Percentiles rank a stretch among this genome's conserved stretches.
Evolutionary conservation across 306 rosid species (phyloP).

Genomic region (Argentina anserina): DNA sequence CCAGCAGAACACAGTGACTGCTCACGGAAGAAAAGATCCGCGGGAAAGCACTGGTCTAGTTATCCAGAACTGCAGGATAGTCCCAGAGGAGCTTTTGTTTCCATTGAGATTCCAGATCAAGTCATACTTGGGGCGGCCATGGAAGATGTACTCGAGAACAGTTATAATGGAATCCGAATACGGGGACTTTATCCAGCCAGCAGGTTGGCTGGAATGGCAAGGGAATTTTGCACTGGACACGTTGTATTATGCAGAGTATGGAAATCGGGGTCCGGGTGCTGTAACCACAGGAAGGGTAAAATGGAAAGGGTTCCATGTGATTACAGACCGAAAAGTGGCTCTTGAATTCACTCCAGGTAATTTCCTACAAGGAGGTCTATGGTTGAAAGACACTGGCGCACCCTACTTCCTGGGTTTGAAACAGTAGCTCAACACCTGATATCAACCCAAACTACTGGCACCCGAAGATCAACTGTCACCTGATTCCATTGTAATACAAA

Average conservation of each 20-base stretch:
- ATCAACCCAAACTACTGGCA: not conserved
- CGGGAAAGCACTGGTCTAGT: conserved; percentile 18
- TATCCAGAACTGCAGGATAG: conserved; percentile 35
- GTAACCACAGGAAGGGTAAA: conserved; percentile 14
- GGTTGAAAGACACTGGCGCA: conserved; percentile 24
- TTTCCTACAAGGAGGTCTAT: conserved; percentile 18
- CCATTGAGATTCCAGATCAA: conserved; percentile 4
- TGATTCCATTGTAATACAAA: not conserved
- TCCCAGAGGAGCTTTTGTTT: conserved; percentile 8
- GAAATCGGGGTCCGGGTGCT: conserved; percentile 27
- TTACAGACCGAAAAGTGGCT: conserved; percentile 27
- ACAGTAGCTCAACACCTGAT: not conserved
- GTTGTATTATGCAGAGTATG: conserved; percentile 24
- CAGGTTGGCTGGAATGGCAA: conserved; percentile 31
- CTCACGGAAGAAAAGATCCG: conserved; percentile 24
- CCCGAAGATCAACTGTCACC: not conserved
- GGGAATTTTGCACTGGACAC: conserved; percentile 22
- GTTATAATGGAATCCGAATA: conserved; percentile 24
- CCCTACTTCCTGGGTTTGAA: conserved; percentile 26
- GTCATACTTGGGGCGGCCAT: conserved; percentile 32
- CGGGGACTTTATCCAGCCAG: conserved; percentile 32
- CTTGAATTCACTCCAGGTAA: conserved; percentile 19
- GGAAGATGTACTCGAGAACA: conserved; percentile 30
- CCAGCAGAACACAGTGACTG: conserved; percentile 23
- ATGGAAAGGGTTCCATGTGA: conserved; percentile 32